A percentile compares a stretch with the other conserved stretches of the same genome.
Conservation (phyloP, 306 rosid genomes). For the Dryas octopetala region DNA sequence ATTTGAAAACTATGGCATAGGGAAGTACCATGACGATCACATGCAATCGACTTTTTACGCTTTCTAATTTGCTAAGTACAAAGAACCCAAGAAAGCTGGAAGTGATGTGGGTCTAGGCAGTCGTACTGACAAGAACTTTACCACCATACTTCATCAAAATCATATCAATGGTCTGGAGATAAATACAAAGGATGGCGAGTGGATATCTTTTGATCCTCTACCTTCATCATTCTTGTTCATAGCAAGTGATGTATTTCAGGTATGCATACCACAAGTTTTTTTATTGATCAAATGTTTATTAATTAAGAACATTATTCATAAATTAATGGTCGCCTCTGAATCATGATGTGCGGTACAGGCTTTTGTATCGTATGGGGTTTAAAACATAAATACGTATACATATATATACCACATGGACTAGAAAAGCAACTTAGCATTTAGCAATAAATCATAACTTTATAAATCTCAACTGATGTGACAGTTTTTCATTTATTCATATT, state of each 20-base stretch:
- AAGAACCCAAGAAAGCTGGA: not conserved
- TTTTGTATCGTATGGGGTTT: too few relatives aligned
- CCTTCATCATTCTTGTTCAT: not conserved
- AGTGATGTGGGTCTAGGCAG: not conserved
- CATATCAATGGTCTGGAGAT: not conserved
- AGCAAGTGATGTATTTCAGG: conserved; percentile 5
- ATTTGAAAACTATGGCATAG: not conserved
- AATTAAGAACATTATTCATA: too few relatives aligned
- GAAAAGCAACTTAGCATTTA: too few relatives aligned
- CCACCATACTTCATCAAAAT: not conserved
- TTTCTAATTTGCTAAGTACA: not conserved
- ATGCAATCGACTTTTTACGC: not conserved
- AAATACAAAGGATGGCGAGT: not conserved
- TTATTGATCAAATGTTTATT: too few relatives aligned
- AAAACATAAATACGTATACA: too few relatives aligned
- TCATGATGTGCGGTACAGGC: too few relatives aligned
- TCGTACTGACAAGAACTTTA: not conserved
- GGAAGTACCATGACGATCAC: not conserved
- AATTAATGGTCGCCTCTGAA: too few relatives aligned
- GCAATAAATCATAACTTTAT: too few relatives aligned
- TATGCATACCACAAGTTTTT: not conserved
- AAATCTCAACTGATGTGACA: too few relatives aligned
- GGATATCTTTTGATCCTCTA: not conserved
- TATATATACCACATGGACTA: too few relatives aligned
- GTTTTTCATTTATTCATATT: too few relatives aligned